Base-by-base conservation (phyloP, 176 grass and related monocot species). In the Ensete glaucum region DNA sequence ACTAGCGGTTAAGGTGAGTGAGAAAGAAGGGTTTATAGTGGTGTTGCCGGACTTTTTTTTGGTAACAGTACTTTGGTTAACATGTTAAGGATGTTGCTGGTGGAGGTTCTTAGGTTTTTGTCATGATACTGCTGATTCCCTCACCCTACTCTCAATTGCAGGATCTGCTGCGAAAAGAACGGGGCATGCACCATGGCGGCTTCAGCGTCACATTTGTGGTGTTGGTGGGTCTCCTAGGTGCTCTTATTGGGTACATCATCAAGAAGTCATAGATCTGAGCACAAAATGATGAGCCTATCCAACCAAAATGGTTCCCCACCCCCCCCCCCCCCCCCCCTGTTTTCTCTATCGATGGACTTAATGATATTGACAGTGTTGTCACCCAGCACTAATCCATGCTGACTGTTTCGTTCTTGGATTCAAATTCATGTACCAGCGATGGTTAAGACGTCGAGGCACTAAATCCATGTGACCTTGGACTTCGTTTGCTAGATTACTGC, bases 151-250 rank as follows among this genome's bases (percentile, higher is more conserved):
- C 52, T 52, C 53, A 27, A 25, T 34, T 24, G 55, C 88, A 98
- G 95, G 95, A 87, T 16, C 76, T 98, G 76, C 83, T 98, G 50
- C 83, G 82, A 70, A 98, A 89, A 94, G 88, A 85, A 67, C 82
- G 84, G 67, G 77, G 73, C 78, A 99, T 87, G 78, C 74, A 63
- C 24, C 72, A 80, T 0, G 58, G 84, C 0, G 82, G 88, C 75
- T 94, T 89, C 84, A 91, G 90, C 24, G n/a, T 94, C 69, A 91
- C 88, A 78, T 99, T 99, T 89, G 84, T 99, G 79, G 58, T 85
- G 3, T 20, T 85, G 25, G 84, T 91, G 19, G 86, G 88, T 60
- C 81, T 99, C 78, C 80, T 99, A 1, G 88, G 95, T 73, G 87
- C 88, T 62, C 22, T 93, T 24, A 59, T 80, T 15, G 95, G 95